A percentile compares a stretch with the other conserved stretches of the same genome.
These are phyloP conservation scores for Gossypium australe DNA, from an alignment of 345 rosid genomes.

Conservation along the genomic window DNA sequence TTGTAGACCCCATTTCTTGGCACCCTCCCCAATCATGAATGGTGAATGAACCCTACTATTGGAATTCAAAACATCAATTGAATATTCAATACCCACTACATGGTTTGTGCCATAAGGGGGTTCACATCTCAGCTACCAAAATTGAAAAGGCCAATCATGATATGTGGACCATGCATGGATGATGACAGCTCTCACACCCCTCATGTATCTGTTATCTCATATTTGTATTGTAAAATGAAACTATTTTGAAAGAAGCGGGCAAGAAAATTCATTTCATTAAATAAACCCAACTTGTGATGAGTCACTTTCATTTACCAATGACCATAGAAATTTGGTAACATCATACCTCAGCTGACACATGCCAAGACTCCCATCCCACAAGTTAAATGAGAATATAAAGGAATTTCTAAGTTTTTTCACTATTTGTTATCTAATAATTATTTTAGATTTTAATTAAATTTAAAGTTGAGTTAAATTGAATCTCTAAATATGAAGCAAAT, in stretches of 20 bases:
- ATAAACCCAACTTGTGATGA: background rate
- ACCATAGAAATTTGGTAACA: slow-evolving; percentile 13
- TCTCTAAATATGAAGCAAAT: no score
- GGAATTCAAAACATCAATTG: background rate
- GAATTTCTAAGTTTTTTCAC: background rate
- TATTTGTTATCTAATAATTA: no score
- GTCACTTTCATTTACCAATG: slow-evolving; percentile 12
- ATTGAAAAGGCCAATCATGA: background rate
- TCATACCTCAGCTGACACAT: slow-evolving; percentile 26
- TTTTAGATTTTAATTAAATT: no score
- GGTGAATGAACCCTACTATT: background rate
- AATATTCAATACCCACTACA: background rate
- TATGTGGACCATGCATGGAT: slow-evolving; percentile 6
- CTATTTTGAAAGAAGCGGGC: background rate
- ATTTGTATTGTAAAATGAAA: background rate
- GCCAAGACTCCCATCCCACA: background rate
- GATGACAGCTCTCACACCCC: slow-evolving; percentile 1
- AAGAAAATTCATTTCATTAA: background rate
- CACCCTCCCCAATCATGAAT: background rate
- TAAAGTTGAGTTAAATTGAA: no score
- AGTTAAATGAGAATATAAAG: background rate
- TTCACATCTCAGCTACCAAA: background rate
- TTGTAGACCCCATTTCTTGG: background rate
- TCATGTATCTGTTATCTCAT: background rate
- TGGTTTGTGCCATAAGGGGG: background rate